phyloP scores from a whole-genome alignment of 2,329 filamentous ascomycete genomes.

The Ophiosphaerella korrae region DNA sequence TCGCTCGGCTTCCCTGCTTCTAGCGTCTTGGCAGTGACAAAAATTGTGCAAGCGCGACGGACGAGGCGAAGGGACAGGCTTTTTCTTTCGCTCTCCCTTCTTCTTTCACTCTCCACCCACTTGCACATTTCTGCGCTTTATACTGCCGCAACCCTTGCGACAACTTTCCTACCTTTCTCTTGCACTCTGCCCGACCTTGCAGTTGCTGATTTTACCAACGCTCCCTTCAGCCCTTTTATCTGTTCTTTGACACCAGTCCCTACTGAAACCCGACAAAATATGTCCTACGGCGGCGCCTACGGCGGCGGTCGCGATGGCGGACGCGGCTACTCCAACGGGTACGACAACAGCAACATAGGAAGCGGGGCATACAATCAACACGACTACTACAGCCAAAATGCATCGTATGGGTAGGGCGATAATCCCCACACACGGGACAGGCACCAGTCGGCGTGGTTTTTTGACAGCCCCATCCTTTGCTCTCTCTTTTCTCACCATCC shows the following conservation, averaged over 20 bases:
- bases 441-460: constrained; percentile 44
- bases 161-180: constrained; percentile 29
- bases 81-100: constrained; percentile 28
- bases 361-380: constrained; percentile 53
- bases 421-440: constrained; percentile 46
- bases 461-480: constrained; percentile 36
- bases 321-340: constrained; percentile 61
- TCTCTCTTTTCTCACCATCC: constrained; percentile 31
- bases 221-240: constrained; percentile 25
- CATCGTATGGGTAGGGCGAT: constrained; percentile 52
- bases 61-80: constrained; percentile 26
- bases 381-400: constrained; percentile 54
- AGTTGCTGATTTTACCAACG: constrained; percentile 14
- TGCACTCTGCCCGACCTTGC: constrained; percentile 19
- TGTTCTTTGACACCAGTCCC: constrained; percentile 37
- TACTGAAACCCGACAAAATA: constrained; percentile 52
- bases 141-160: constrained; percentile 28
- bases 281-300: constrained; percentile 67
- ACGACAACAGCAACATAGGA: constrained; percentile 51
- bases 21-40: constrained; percentile 25
- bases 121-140: constrained; percentile 22
- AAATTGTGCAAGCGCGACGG: constrained; percentile 31
- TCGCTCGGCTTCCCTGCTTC: constrained; percentile 15
- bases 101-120: constrained; percentile 23
- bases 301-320: constrained; percentile 54